Evolutionary conservation across 352 stramenopile species (phyloP).

Genomic region (Aphanomyces euteiches): DNA sequence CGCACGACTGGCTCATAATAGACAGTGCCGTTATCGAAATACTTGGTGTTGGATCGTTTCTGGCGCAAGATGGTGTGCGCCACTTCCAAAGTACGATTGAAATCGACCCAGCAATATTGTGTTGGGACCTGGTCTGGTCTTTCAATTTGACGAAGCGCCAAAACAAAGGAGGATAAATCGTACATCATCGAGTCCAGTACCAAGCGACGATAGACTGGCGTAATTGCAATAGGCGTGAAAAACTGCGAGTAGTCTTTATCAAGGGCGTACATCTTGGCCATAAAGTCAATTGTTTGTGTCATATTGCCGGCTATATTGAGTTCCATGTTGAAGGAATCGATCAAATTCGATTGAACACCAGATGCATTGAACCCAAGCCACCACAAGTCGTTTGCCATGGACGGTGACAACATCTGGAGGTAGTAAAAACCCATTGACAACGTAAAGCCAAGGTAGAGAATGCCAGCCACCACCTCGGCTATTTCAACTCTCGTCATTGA

Average conservation of each 20-base stretch:
- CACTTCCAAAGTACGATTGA: conserved; percentile 17
- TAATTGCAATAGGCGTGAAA: background rate
- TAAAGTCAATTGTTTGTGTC: background rate
- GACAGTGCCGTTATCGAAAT: background rate
- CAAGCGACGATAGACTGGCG: background rate
- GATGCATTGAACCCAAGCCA: conserved; percentile 9
- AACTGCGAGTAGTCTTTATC: conserved; percentile 9
- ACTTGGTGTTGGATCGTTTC: background rate
- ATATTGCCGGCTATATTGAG: background rate
- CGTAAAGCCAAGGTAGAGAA: too few species aligned
- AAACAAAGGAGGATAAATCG: background rate
- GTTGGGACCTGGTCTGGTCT: background rate
- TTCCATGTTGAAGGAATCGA: background rate
- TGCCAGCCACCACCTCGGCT: too few species aligned
- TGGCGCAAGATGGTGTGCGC: conserved; percentile 16
- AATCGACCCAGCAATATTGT: background rate
- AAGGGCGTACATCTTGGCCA: background rate
- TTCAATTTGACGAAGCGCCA: background rate
- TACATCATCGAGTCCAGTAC: background rate
- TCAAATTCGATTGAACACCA: conserved; percentile 1
- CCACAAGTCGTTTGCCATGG: conserved; percentile 14
- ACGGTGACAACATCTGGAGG: too few species aligned
- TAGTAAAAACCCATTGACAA: too few species aligned
- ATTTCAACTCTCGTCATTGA: too few species aligned
- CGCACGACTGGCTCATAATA: conserved; percentile 15